Conservation (phyloP, 129 eudicot genomes). For the Arctium minus region DNA sequence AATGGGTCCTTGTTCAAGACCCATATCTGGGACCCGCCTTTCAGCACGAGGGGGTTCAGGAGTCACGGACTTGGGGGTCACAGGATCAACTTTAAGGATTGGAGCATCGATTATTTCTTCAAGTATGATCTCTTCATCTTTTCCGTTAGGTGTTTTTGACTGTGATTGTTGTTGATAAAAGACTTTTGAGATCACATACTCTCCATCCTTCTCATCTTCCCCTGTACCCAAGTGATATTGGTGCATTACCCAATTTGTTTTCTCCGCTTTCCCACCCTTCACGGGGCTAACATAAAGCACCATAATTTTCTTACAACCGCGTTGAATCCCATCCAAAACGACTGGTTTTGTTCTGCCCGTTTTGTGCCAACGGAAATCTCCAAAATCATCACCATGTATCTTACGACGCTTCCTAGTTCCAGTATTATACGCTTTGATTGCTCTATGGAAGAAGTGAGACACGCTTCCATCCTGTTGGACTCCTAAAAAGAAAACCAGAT, state of each 20-base stretch:
- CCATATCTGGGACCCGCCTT: conserved; percentile 34
- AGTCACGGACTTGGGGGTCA: conserved; percentile 65
- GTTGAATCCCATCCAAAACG: conserved; percentile 61
- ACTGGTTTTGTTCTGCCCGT: conserved; percentile 96
- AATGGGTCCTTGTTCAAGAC: conserved; percentile 26
- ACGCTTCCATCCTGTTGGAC: conserved; percentile 91
- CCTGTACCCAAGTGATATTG: conserved; percentile 92
- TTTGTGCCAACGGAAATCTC: conserved; percentile 98
- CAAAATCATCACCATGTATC: conserved; percentile 68
- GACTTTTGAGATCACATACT: conserved; percentile 88
- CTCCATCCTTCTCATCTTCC: conserved; percentile 92
- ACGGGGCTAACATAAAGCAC: conserved; percentile 72
- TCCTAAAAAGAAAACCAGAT: conserved; percentile 36
- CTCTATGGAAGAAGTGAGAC: conserved; percentile 91
- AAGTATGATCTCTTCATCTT: conserved; percentile 37
- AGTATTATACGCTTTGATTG: conserved; percentile 85
- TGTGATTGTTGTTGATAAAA: conserved; percentile 87
- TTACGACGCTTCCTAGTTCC: conserved; percentile 94
- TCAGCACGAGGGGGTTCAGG: conserved; percentile 79
- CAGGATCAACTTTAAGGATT: conserved; percentile 53
- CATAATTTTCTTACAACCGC: conserved; percentile 94
- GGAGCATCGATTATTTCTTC: conserved; percentile 24
- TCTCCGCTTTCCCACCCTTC: conserved; percentile 85
- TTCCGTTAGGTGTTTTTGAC: conserved; percentile 42
- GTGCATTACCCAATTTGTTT: conserved; percentile 98